These are phyloP conservation scores for Penicillium decumbens DNA, from an alignment of 2,329 filamentous ascomycete genomes.

Conservation along the genomic window DNA sequence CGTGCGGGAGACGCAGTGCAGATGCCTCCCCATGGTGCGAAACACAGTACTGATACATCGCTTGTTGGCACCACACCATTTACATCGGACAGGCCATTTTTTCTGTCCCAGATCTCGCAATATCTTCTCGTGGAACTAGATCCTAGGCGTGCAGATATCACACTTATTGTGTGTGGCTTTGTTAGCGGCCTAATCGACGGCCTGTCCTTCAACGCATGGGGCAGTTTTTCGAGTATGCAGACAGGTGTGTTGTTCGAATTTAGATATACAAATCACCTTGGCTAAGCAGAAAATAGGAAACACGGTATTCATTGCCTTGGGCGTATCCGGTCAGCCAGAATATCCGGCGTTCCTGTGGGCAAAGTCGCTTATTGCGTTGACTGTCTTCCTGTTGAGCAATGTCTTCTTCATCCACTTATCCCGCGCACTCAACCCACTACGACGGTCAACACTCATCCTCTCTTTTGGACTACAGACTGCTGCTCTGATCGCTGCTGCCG, in stretches of 20 bases:
- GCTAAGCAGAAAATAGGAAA: conserved; percentile 31
- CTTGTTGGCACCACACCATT: neutral
- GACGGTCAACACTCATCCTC: conserved; percentile 37
- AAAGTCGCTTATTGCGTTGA: conserved; percentile 42
- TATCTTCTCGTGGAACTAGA: conserved; percentile 19
- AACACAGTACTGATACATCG: neutral
- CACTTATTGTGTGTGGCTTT: conserved; percentile 36
- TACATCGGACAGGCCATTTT: neutral
- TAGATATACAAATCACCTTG: neutral
- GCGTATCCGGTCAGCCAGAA: conserved; percentile 39
- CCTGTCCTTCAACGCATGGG: conserved; percentile 42
- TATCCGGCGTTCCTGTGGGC: conserved; percentile 40
- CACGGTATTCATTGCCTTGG: conserved; percentile 43
- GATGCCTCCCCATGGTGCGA: neutral
- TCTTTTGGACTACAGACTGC: conserved; percentile 40
- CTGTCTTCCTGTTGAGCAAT: conserved; percentile 37
- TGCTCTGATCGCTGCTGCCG: conserved; percentile 32
- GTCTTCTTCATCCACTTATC: conserved; percentile 39
- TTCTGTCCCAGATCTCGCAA: neutral
- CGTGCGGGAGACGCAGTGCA: neutral
- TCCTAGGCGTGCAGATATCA: conserved; percentile 24
- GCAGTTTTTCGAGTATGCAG: conserved; percentile 43
- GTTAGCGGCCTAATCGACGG: conserved; percentile 40
- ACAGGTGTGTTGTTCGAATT: conserved; percentile 29
- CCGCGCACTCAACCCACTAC: conserved; percentile 30